A percentile compares a stretch with the other conserved stretches of the same genome.
Evolutionary conservation across 352 stramenopile genomes (phyloP).

Genomic region (Phytophthora capsici): DNA sequence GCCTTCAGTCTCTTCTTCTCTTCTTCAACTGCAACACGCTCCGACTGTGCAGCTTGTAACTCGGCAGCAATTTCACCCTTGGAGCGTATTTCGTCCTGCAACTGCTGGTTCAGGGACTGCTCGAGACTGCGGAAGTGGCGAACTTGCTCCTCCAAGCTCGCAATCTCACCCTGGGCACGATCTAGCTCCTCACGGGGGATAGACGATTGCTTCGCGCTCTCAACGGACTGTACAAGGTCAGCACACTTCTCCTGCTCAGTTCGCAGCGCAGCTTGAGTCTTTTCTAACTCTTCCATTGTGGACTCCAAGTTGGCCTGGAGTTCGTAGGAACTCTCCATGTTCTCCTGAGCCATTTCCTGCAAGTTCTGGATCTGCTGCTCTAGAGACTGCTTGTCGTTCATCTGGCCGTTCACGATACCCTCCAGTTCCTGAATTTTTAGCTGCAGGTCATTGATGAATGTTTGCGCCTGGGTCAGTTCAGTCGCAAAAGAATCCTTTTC

Average conservation of each 20-base stretch:
- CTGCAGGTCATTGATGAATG: constrained; percentile 33
- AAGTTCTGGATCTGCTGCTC: constrained; percentile 71
- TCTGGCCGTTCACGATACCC: constrained; percentile 31
- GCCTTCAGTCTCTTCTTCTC: constrained; percentile 39
- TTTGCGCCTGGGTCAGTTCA: constrained; percentile 29
- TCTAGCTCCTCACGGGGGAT: constrained; percentile 43
- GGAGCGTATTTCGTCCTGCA: constrained; percentile 29
- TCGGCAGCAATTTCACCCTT: constrained; percentile 42
- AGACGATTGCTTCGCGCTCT: constrained; percentile 32
- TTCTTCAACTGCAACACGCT: constrained; percentile 38
- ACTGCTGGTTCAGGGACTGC: constrained; percentile 45
- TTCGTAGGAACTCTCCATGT: constrained; percentile 58
- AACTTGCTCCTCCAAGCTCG: constrained; percentile 40
- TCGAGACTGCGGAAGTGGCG: constrained; percentile 47
- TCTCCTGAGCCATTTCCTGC: constrained; percentile 68
- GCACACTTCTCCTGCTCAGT: constrained; percentile 37
- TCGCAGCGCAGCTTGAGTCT: constrained; percentile 32
- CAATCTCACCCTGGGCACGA: constrained; percentile 43
- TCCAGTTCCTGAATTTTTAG: constrained; percentile 39
- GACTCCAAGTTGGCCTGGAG: constrained; percentile 68
- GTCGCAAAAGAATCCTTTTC: constrained; percentile 31
- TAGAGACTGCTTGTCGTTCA: constrained; percentile 46
- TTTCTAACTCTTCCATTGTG: constrained; percentile 51
- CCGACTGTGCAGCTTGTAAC: constrained; percentile 27
- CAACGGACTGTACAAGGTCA: constrained; percentile 30